Conservation (phyloP, 768 basidiomycete species). For the Suillus occidentalis region DNA sequence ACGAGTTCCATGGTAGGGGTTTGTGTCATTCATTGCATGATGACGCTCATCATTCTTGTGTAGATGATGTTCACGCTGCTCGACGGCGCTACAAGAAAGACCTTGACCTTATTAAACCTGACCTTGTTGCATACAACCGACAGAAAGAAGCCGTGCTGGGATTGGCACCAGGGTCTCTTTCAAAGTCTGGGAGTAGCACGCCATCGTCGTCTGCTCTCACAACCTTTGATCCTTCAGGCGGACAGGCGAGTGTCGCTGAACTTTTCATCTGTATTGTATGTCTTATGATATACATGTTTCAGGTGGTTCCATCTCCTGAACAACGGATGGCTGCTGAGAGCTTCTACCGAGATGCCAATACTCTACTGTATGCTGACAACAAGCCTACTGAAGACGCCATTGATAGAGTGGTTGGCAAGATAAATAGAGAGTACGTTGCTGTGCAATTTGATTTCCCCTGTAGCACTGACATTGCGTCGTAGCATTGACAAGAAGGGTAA, state of each 20-base stretch:
- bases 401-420: constrained; percentile 86
- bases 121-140: constrained; percentile 81
- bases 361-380: constrained; percentile 89
- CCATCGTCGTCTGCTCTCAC: constrained; percentile 40
- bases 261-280: not conserved
- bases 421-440: constrained; percentile 84
- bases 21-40: not conserved
- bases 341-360: constrained; percentile 92
- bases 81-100: constrained; percentile 91
- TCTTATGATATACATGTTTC: constrained; percentile 13
- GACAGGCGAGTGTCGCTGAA: constrained; percentile 34
- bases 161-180: constrained; percentile 65
- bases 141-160: constrained; percentile 89
- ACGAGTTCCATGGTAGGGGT: constrained; percentile 83
- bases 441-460: not conserved
- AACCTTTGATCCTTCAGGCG: constrained; percentile 52
- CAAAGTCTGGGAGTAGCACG: constrained; percentile 36
- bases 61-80: constrained; percentile 90
- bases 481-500: constrained; percentile 90
- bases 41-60: not conserved
- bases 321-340: constrained; percentile 74
- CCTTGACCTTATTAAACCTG: constrained; percentile 83
- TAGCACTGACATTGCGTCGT: not conserved
- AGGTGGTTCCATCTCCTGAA: constrained; percentile 55
- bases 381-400: constrained; percentile 96